These are phyloP conservation scores for Isabelozyma rhagii DNA, from an alignment of 805 yeast species.

Conservation along the genomic window DNA sequence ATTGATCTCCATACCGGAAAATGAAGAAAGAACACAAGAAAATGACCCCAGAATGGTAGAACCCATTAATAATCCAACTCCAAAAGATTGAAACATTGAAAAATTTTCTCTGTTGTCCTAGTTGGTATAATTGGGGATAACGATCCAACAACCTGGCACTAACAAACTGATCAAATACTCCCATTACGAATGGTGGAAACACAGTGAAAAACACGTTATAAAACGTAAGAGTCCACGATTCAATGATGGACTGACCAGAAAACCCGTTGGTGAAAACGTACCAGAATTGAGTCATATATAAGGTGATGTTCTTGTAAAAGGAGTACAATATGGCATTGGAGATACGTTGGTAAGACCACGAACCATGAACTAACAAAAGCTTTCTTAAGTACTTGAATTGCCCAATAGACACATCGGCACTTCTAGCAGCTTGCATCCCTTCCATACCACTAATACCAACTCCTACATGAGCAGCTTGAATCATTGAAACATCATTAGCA, in stretches of 20 bases:
- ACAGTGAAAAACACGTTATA: constrained; percentile 94
- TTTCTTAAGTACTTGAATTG: constrained; percentile 87
- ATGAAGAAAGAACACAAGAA: constrained; percentile 70
- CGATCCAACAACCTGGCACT: constrained; percentile 84
- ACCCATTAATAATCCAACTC: constrained; percentile 97
- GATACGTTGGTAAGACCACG: constrained; percentile 96
- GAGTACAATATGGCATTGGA: constrained; percentile 91
- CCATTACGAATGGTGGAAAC: constrained; percentile 92
- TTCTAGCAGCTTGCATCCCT: constrained; percentile 98
- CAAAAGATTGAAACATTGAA: constrained; percentile 90
- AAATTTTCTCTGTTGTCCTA: constrained; percentile 86
- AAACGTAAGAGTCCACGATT: constrained; percentile 96
- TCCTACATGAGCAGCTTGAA: constrained; percentile 99
- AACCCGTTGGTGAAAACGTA: constrained; percentile 87
- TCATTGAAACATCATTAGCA: constrained; percentile 98
- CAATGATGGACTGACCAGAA: constrained; percentile 94
- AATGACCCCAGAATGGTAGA: constrained; percentile 85
- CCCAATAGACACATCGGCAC: constrained; percentile 96
- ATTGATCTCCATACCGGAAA: constrained; percentile 63
- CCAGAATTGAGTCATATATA: constrained; percentile 99
- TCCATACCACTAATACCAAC: constrained; percentile 99
- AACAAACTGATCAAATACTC: constrained; percentile 95
- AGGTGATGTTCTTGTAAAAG: constrained; percentile 90
- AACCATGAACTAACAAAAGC: constrained; percentile 86
- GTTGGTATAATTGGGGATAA: constrained; percentile 87